phyloP scores from a whole-genome alignment of 1,284 basidiomycete genomes.

The Papiliotrema laurentii region DNA sequence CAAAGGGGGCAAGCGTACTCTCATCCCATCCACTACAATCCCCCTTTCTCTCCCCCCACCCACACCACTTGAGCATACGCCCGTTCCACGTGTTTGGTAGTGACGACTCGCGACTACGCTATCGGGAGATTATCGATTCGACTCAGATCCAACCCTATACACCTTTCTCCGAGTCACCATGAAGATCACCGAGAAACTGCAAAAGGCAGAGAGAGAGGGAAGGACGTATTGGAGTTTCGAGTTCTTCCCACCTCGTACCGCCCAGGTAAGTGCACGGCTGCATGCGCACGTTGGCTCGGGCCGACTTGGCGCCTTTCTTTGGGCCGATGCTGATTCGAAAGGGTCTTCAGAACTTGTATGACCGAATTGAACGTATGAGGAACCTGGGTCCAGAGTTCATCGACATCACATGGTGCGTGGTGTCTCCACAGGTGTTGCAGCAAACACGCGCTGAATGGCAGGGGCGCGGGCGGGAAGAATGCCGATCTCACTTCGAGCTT shows the following conservation, averaged over 20 bases:
- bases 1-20: no score
- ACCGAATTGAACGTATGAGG: conserved; percentile 97
- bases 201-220: conserved; percentile 72
- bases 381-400: conserved; percentile 94
- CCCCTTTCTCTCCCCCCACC: no score
- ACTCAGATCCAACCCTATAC: no score
- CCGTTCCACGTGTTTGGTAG: no score
- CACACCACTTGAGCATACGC: no score
- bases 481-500: conserved; percentile 90
- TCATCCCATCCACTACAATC: no score
- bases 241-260: conserved; percentile 92
- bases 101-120: no score
- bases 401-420: conserved; percentile 85
- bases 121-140: no score
- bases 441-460: conserved; percentile 38
- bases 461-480: conserved; percentile 93
- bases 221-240: conserved; percentile 94
- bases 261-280: no score
- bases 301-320: conserved; percentile 39
- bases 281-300: no score
- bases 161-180: conserved; percentile 49
- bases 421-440: conserved; percentile 3
- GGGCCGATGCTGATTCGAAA: conserved; percentile 40
- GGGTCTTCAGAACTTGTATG: conserved; percentile 89
- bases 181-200: conserved; percentile 88